Evolutionary conservation across 257 asterid species (phyloP), one percentile per base, ranked within the genome.

Genomic region (Solanum medicagineum): DNA sequence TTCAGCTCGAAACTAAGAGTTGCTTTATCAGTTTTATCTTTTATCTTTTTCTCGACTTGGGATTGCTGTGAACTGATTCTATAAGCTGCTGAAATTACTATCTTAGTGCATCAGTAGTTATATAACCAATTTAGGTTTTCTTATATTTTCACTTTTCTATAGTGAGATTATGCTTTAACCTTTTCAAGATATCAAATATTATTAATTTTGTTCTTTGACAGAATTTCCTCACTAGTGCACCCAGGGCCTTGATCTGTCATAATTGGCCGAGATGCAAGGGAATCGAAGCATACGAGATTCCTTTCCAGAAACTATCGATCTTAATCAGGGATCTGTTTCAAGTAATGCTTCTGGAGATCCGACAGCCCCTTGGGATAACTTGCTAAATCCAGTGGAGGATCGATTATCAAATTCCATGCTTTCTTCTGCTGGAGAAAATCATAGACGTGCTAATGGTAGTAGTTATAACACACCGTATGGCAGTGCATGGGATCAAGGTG

Each of bases 251-350:
- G 81, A 13, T 75, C 49, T 49, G 22, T 26, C 81, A 24, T 73
- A 71, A 81, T 81, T 73, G 80, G 80, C 83, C 70, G 45, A 36
- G 54, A 89, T 93, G 99, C 97, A 92, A 87, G 90, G 96, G 89
- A 93, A 87, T 85, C 91, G 98, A 89, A 86, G 94, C 87, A 81
- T 89, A 85, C 83, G 92, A 54, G 90, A 91, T 90, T 89, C 97
- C 87, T 92, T 93, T 90, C 93, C 98, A 79, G 98, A 94, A 65
- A 87, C 93, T 29, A 87, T 91, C 84, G 98, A 93, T 89, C 89
- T 94, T 86, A 94, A 96, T 90, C 97, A 92, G 90, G 97, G 91
- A 85, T 90, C 97, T 62, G 87, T 87, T 68, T 87, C 98, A 13
- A 91, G 77, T 87, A 90, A 87, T 85, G 55, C 92, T 68, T 82